Conservation (phyloP, 306 rosid genomes). For the Albizia julibrissin region DNA sequence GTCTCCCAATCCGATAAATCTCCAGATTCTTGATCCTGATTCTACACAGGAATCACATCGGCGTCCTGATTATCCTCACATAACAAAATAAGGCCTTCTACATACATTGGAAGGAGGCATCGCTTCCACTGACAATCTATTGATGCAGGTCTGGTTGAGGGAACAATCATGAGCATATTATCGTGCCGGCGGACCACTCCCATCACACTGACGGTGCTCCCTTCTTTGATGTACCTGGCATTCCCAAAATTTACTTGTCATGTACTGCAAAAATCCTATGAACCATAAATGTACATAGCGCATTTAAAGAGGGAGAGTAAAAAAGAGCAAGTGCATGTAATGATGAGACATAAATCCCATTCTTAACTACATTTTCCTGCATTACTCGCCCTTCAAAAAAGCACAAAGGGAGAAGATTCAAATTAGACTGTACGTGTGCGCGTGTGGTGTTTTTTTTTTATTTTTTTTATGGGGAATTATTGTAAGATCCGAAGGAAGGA, state of each 20-base stretch:
- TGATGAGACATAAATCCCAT: background rate
- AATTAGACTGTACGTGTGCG: background rate
- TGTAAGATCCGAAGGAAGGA: no score
- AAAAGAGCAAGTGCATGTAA: background rate
- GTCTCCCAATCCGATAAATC: constrained; percentile 31
- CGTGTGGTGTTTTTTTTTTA: no score
- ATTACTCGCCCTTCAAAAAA: background rate
- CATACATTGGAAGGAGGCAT: constrained; percentile 84
- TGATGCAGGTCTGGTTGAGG: constrained; percentile 70
- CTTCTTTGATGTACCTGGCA: constrained; percentile 86
- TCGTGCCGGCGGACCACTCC: constrained; percentile 91
- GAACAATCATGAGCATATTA: constrained; percentile 89
- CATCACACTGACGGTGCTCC: constrained; percentile 93
- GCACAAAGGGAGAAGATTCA: background rate
- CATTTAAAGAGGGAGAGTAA: background rate
- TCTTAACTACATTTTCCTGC: background rate
- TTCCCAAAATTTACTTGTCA: constrained; percentile 26
- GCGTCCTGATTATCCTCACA: constrained; percentile 79
- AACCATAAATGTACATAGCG: background rate
- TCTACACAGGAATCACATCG: constrained; percentile 88
- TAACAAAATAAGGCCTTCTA: constrained; percentile 80
- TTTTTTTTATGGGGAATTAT: no score
- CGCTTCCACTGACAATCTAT: constrained; percentile 86
- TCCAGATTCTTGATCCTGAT: background rate
- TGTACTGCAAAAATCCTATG: background rate